Evolutionary conservation across 306 rosid species (phyloP).

Genomic region (Quercus aquifolioides): DNA sequence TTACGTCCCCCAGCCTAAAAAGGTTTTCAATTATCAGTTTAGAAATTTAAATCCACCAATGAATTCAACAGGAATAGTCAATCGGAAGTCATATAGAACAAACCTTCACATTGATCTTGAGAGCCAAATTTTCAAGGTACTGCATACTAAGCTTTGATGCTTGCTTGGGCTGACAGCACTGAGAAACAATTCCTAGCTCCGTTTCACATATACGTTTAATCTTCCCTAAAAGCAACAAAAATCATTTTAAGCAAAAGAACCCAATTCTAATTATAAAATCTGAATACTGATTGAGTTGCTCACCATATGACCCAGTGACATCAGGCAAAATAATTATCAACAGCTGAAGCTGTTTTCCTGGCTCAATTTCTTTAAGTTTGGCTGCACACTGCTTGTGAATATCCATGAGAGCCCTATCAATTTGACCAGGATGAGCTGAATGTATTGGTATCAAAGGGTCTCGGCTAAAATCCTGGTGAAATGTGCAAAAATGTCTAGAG

Average conservation of each 20-base stretch:
- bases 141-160: slow-evolving; percentile 29
- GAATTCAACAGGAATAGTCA: background rate
- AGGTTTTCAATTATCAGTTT: background rate
- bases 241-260: background rate
- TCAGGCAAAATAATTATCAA: slow-evolving; percentile 76
- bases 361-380: background rate
- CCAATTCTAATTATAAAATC: background rate
- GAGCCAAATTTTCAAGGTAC: slow-evolving; percentile 72
- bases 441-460: slow-evolving; percentile 38
- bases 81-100: background rate
- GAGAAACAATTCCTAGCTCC: slow-evolving; percentile 76
- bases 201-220: slow-evolving; percentile 82
- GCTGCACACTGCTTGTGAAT: slow-evolving; percentile 23
- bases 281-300: slow-evolving; percentile 1
- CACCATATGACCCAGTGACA: slow-evolving; percentile 54
- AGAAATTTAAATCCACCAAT: background rate
- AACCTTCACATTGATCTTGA: slow-evolving; percentile 88
- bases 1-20: slow-evolving; percentile 75
- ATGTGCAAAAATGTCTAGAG: background rate
- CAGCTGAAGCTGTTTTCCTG: slow-evolving; percentile 36
- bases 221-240: slow-evolving; percentile 33
- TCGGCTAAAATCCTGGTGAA: slow-evolving; percentile 31
- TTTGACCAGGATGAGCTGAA: background rate
- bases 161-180: slow-evolving; percentile 59
- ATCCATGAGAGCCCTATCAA: slow-evolving; percentile 38